Conservation (phyloP, 1,284 basidiomycete genomes). For the Ceratobasidium sp. region DNA sequence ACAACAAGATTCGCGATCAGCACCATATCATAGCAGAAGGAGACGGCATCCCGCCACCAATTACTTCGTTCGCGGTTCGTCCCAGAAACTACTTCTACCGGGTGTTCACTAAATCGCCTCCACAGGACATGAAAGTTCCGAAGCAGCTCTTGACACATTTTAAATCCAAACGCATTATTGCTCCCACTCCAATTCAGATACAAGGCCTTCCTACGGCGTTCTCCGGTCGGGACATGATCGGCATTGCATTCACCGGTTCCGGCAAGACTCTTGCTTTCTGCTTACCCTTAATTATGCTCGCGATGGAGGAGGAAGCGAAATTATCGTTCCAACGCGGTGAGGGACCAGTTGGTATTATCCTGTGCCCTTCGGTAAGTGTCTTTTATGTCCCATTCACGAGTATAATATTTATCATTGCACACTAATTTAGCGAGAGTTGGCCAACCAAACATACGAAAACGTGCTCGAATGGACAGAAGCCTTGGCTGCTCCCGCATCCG, state of each 20-base stretch:
- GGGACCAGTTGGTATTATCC: slow-evolving; percentile 93
- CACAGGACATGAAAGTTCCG: slow-evolving; percentile 97
- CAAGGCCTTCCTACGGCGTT: slow-evolving; percentile 98
- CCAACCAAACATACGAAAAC: slow-evolving; percentile 96
- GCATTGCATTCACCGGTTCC: slow-evolving; percentile 94
- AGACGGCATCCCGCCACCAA: slow-evolving; percentile 92
- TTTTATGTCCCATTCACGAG: background rate
- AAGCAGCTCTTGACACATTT: slow-evolving; percentile 85
- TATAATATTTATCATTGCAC: background rate
- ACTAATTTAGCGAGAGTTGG: slow-evolving; percentile 76
- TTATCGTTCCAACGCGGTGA: slow-evolving; percentile 92
- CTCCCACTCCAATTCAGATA: slow-evolving; percentile 95
- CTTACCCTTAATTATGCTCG: slow-evolving; percentile 94
- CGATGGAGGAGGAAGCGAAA: slow-evolving; percentile 92
- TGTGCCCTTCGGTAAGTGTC: slow-evolving; percentile 82
- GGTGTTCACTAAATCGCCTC: slow-evolving; percentile 47
- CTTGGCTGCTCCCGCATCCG: slow-evolving; percentile 66
- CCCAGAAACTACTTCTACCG: background rate
- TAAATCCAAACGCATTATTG: slow-evolving; percentile 84
- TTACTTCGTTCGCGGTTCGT: slow-evolving; percentile 86
- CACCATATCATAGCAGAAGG: slow-evolving; percentile 94
- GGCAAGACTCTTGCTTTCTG: slow-evolving; percentile 94
- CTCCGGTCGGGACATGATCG: slow-evolving; percentile 92
- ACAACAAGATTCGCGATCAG: slow-evolving; percentile 85
- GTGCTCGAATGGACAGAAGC: slow-evolving; percentile 87